Percentiles rank a stretch among this genome's conserved stretches.
Evolutionary conservation across 2,329 filamentous ascomycete species (phyloP).

Genomic region (Epichloe amarillans): DNA sequence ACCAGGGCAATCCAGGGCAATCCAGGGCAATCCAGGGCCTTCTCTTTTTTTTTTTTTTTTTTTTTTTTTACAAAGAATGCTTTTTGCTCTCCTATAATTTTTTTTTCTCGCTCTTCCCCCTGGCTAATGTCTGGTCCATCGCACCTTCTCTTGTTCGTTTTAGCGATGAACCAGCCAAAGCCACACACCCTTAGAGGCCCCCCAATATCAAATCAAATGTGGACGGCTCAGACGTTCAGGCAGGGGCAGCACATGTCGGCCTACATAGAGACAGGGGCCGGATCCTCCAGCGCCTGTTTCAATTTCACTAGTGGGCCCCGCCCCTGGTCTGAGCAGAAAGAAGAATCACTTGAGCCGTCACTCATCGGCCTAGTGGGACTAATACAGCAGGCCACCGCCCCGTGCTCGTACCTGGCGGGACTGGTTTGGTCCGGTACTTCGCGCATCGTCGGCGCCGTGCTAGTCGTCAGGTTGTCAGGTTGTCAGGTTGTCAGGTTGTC

Average conservation of each 20-base stretch:
- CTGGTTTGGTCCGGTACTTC: not conserved
- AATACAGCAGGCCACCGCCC: too few relatives aligned
- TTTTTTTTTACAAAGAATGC: not conserved
- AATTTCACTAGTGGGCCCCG: constrained; percentile 10
- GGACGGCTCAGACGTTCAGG: constrained; percentile 1
- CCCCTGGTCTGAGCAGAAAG: constrained; percentile 7
- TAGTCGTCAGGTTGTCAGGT: too few relatives aligned
- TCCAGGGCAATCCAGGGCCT: too few relatives aligned
- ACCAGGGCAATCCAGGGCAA: too few relatives aligned
- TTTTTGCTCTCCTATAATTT: not conserved
- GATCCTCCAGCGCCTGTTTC: constrained; percentile 9
- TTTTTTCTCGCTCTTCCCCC: not conserved
- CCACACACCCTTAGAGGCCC: not conserved
- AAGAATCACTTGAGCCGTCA: not conserved
- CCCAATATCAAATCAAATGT: not conserved
- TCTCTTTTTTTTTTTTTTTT: too few relatives aligned
- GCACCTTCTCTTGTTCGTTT: too few relatives aligned
- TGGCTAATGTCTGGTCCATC: not conserved
- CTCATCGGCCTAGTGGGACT: not conserved
- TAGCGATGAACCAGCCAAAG: not conserved
- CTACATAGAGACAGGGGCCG: not conserved
- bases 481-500: too few relatives aligned
- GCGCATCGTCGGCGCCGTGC: not conserved
- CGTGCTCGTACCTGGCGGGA: too few relatives aligned
- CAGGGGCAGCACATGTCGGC: constrained; percentile 5